Evolutionary conservation across 352 stramenopile species (phyloP).

Genomic region (Pythium folliculosum): DNA sequence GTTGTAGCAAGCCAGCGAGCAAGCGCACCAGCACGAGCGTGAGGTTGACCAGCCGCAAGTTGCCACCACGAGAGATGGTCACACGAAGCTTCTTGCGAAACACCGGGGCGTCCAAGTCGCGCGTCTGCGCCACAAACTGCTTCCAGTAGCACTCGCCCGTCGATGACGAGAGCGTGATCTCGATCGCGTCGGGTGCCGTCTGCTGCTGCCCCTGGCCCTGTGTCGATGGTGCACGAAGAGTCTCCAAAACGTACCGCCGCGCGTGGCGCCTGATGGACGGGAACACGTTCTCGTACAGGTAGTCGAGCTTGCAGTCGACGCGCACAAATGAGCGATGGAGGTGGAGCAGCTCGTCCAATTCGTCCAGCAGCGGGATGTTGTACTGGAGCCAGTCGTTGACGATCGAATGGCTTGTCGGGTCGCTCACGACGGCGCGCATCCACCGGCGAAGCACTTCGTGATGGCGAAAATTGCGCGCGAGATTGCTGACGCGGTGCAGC

Average conservation of each 20-base stretch:
- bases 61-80: slow-evolving; percentile 14
- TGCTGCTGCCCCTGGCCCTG: neutral
- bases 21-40: slow-evolving; percentile 32
- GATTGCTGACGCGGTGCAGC: slow-evolving; percentile 52
- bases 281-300: slow-evolving; percentile 44
- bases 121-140: slow-evolving; percentile 23
- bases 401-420: slow-evolving; percentile 56
- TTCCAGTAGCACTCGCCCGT: slow-evolving; percentile 24
- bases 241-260: too few relatives aligned
- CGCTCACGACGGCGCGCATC: slow-evolving; percentile 41
- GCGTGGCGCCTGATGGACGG: slow-evolving; percentile 20
- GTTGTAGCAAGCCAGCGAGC: slow-evolving; percentile 18
- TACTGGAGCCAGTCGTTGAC: slow-evolving; percentile 71
- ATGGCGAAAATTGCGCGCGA: slow-evolving; percentile 45
- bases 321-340: slow-evolving; percentile 55
- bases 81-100: slow-evolving; percentile 22
- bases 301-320: slow-evolving; percentile 69
- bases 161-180: slow-evolving; percentile 16
- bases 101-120: slow-evolving; percentile 3
- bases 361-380: slow-evolving; percentile 47
- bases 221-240: too few relatives aligned
- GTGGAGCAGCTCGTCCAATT: slow-evolving; percentile 53
- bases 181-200: neutral
- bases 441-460: slow-evolving; percentile 50
- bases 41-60: slow-evolving; percentile 18